Percentiles rank a stretch among this genome's conserved stretches.
phyloP scores from a whole-genome alignment of 2,329 filamentous ascomycete species.

The Penicillium palitans region DNA sequence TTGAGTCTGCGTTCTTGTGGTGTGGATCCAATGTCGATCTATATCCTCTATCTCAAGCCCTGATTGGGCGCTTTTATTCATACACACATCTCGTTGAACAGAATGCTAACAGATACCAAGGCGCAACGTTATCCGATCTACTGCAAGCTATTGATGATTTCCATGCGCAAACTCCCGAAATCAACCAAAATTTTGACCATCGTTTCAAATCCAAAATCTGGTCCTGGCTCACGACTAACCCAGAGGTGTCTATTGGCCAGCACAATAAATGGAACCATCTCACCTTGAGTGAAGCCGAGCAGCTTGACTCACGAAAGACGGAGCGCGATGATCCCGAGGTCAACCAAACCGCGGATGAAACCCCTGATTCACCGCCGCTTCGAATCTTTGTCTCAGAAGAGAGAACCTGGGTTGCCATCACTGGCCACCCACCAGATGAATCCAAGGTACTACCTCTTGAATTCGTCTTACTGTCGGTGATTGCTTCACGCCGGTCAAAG shows the following conservation, averaged over 20 bases:
- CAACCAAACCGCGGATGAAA: constrained; percentile 1
- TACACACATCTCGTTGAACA: not conserved
- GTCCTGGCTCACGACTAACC: constrained; percentile 57
- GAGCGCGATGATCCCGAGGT: not conserved
- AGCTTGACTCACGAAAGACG: constrained; percentile 5
- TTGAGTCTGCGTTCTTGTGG: not conserved
- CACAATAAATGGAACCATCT: constrained; percentile 44
- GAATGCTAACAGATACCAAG: constrained; percentile 30
- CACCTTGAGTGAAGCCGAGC: constrained; percentile 44
- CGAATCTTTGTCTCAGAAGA: constrained; percentile 56
- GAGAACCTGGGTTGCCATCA: constrained; percentile 60
- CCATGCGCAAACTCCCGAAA: constrained; percentile 28
- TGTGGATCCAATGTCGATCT: not conserved
- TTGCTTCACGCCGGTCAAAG: constrained; percentile 54
- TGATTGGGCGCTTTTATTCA: not conserved
- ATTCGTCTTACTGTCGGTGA: constrained; percentile 59
- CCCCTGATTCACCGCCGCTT: constrained; percentile 8
- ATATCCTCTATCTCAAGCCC: not conserved
- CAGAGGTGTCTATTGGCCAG: constrained; percentile 55
- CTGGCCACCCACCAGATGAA: constrained; percentile 60
- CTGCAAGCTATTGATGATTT: constrained; percentile 38
- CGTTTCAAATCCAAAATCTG: constrained; percentile 56
- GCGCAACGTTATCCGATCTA: constrained; percentile 39
- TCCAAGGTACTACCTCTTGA: constrained; percentile 55
- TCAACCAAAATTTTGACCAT: constrained; percentile 45